phyloP scores from a whole-genome alignment of 169 alveolate species.

The Babesia sp. region DNA sequence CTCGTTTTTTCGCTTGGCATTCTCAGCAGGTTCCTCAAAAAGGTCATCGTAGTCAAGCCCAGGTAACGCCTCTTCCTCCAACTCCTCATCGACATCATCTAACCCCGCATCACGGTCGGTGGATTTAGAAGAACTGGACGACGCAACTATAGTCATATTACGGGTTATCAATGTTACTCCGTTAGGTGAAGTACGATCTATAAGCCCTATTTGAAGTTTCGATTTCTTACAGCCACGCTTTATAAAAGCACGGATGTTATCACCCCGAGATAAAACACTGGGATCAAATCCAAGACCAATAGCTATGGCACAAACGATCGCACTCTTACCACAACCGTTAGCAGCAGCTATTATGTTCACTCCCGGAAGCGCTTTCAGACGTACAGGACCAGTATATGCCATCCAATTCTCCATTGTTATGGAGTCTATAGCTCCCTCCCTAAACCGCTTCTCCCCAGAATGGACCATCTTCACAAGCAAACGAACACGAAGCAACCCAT shows the following conservation, averaged over 20 bases:
- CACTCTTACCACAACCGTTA: slow-evolving; percentile 74
- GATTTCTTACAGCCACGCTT: slow-evolving; percentile 65
- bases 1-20: not conserved
- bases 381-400: slow-evolving; percentile 77
- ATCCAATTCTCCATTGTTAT: slow-evolving; percentile 73
- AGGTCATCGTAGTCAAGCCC: not conserved
- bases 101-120: not conserved
- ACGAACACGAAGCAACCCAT: too few species aligned
- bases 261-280: slow-evolving; percentile 65
- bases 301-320: slow-evolving; percentile 76
- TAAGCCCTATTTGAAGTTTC: slow-evolving; percentile 39
- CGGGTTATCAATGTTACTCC: slow-evolving; percentile 14
- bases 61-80: not conserved
- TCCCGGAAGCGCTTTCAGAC: slow-evolving; percentile 66
- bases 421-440: slow-evolving; percentile 63
- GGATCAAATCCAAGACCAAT: slow-evolving; percentile 71
- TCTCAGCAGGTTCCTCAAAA: not conserved
- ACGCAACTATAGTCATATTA: slow-evolving; percentile 1
- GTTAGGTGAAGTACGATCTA: not conserved
- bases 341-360: slow-evolving; percentile 77
- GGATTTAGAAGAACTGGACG: not conserved
- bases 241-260: slow-evolving; percentile 62
- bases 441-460: not conserved
- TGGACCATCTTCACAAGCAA: not conserved
- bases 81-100: not conserved